These are phyloP conservation scores for Solanum arcanum DNA, from an alignment of 257 asterid species.

Conservation along the genomic window DNA sequence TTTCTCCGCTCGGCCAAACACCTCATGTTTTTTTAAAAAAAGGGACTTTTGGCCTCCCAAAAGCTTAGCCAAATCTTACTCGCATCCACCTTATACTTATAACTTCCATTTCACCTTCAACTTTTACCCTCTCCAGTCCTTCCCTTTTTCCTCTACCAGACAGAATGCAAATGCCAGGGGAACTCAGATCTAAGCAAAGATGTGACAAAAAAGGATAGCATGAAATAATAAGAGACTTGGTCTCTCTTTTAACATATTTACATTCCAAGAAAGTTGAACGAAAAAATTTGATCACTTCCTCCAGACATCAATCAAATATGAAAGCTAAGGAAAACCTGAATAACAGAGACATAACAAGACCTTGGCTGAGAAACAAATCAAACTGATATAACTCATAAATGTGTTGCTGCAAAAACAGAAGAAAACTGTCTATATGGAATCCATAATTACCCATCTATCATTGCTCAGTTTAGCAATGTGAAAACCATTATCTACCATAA, in stretches of 20 bases:
- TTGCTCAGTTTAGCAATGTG: neutral
- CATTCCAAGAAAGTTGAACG: neutral
- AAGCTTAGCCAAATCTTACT: neutral
- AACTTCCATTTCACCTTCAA: neutral
- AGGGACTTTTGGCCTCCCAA: neutral
- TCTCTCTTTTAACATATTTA: neutral
- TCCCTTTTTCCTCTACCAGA: neutral
- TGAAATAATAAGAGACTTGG: neutral
- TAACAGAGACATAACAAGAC: neutral
- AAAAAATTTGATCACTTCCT: neutral
- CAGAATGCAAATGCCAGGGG: neutral
- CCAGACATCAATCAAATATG: neutral
- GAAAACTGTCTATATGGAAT: neutral
- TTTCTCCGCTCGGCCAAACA: neutral
- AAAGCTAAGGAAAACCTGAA: neutral
- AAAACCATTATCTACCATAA: neutral
- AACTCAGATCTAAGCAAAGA: neutral
- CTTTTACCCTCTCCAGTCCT: neutral
- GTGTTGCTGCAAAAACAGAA: neutral
- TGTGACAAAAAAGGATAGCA: neutral
- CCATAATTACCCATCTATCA: neutral
- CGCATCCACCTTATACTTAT: no score
- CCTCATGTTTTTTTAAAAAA: neutral
- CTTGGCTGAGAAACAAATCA: neutral
- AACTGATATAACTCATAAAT: neutral